Percentiles rank a stretch among this genome's conserved stretches.
Conservation (phyloP, 2,329 filamentous ascomycete species). For the Emydomyces testavorans region DNA sequence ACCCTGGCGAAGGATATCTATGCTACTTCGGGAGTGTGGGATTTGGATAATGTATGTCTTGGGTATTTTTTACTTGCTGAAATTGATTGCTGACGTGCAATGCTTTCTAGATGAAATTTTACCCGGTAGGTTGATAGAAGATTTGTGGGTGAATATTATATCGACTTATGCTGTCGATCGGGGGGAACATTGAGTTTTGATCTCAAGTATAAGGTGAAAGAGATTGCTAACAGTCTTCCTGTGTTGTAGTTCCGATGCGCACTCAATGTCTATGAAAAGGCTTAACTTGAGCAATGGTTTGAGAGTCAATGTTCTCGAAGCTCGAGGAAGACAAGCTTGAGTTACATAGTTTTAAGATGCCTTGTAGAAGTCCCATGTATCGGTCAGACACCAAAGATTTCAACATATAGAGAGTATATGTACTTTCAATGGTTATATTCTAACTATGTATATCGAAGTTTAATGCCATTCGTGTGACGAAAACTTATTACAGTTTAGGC, state of each 20-base stretch:
- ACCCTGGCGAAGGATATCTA: slow-evolving; percentile 63
- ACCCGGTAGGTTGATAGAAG: slow-evolving; percentile 10
- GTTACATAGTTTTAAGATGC: too few relatives aligned
- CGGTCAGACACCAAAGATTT: too few relatives aligned
- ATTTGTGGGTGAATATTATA: neutral
- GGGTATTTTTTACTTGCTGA: neutral
- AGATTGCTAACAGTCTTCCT: neutral
- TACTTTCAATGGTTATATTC: too few relatives aligned
- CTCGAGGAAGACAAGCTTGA: too few relatives aligned
- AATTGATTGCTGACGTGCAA: slow-evolving; percentile 4
- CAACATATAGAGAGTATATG: too few relatives aligned
- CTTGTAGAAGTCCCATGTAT: too few relatives aligned
- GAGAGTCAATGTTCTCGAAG: too few relatives aligned
- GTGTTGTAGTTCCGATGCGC: slow-evolving; percentile 14
- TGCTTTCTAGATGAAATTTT: slow-evolving; percentile 12
- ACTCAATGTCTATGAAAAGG: slow-evolving; percentile 10
- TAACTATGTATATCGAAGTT: too few relatives aligned
- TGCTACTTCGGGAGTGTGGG: slow-evolving; percentile 62
- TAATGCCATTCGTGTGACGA: neutral
- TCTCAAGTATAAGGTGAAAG: too few relatives aligned
- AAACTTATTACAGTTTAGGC: slow-evolving; percentile 40
- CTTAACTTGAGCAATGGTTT: too few relatives aligned
- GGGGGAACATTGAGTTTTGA: too few relatives aligned
- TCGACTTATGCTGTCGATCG: too few relatives aligned
- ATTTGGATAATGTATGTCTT: slow-evolving; percentile 51